Percentiles rank a stretch among this genome's conserved stretches.
Evolutionary conservation across 768 basidiomycete species (phyloP).

Genomic region (Mycena galericulata): DNA sequence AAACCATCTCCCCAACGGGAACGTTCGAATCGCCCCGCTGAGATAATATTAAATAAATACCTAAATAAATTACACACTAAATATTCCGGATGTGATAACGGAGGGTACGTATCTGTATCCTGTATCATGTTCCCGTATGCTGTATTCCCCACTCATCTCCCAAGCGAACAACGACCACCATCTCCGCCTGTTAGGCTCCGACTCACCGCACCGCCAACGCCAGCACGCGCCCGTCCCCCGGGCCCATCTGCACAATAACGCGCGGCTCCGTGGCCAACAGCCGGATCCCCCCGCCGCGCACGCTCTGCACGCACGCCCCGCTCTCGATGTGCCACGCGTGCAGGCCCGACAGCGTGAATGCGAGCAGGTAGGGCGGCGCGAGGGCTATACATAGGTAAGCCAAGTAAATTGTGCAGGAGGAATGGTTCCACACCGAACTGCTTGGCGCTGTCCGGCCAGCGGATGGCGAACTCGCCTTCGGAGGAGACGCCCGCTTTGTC

Average conservation of each 20-base stretch:
- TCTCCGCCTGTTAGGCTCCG: no score
- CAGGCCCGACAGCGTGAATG: conserved; percentile 16
- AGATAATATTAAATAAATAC: no score
- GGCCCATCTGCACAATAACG: conserved; percentile 26
- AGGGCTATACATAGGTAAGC: conserved; percentile 8
- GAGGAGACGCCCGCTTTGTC: conserved; percentile 29
- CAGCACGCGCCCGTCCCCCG: conserved; percentile 30
- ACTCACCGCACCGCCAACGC: conserved; percentile 16
- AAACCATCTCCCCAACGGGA: no score
- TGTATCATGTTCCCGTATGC: no score
- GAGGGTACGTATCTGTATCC: no score
- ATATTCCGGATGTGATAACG: no score
- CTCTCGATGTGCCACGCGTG: conserved; percentile 30
- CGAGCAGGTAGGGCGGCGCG: conserved; percentile 25
- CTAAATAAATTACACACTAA: no score
- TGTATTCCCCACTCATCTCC: no score
- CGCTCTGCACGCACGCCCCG: conserved; percentile 24
- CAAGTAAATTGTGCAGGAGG: neutral
- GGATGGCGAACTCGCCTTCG: conserved; percentile 26
- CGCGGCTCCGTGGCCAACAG: conserved; percentile 21
- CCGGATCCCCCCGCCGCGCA: conserved; percentile 19
- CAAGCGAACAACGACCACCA: no score
- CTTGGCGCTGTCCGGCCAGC: conserved; percentile 29
- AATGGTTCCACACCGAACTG: conserved; percentile 18
- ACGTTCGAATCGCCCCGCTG: no score